Base-by-base conservation (phyloP, 768 basidiomycete species). In the Mycena venus region DNA sequence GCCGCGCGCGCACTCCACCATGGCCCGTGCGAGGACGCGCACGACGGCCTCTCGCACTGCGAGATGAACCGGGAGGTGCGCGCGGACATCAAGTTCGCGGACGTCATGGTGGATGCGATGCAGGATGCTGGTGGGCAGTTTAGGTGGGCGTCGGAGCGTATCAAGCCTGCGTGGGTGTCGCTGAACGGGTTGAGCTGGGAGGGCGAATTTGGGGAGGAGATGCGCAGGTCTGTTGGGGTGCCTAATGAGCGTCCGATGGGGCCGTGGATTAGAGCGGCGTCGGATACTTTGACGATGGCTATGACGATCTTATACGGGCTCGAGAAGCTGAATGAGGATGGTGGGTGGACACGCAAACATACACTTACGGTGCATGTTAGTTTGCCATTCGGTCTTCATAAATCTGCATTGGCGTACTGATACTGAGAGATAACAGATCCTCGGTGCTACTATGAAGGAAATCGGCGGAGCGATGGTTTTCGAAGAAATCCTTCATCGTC, bases 221-320 rank as follows among this genome's bases (percentile, higher is more conserved):
- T 83, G 38, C 68, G 55, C n/a, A 36, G 44, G 58, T 42, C 12
- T 25, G 42, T 75, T 19, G 61, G 59, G 29, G 42, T 68, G 14
- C 73, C 62, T n/a, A 9, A 27, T 27, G 58, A 29, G 4, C 67
- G 51, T 15, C 47, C 77, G 3, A 55, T 75, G 15, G 72, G 25
- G 7, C 72, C 79, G 0, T 79, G 75, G 63, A 42, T 84, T 23
- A 77, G 83, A 8, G 77, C 72, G 1, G 79, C 77, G 23, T 83
- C 83, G 0, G 80, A 84, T 7, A 67, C 58, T 19, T 71, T 85
- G 21, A 79, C 83, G 5, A 78, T 84, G 77, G 78, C 83, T 2
- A 79, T 85, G 82, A 82, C 82, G 5, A 83, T 84, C 23, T 62
- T 85, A 19, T 82, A 75, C 63, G 83, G 76, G 1, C 74, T 85